These are phyloP conservation scores for Alternaria atra DNA, from an alignment of 2,329 filamentous ascomycete genomes.

Conservation along the genomic window DNA sequence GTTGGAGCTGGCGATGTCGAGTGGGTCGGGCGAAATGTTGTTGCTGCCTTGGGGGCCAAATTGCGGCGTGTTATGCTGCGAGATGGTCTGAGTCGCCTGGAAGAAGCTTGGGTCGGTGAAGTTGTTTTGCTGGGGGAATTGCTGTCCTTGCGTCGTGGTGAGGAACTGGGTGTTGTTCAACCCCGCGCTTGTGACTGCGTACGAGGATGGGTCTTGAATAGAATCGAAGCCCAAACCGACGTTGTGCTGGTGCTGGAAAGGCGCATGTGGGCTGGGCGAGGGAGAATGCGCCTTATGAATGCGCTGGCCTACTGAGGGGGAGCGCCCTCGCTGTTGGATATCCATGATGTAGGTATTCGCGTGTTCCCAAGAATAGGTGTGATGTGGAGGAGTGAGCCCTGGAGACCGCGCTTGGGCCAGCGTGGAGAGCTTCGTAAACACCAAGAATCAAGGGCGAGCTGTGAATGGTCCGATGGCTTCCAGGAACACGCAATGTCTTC, in stretches of 20 bases:
- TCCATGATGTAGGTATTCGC: constrained; percentile 59
- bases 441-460: constrained; percentile 19
- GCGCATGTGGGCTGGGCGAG: constrained; percentile 68
- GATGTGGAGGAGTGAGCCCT: constrained; percentile 23
- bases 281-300: constrained; percentile 74
- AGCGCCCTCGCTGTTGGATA: constrained; percentile 66
- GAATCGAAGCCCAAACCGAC: constrained; percentile 57
- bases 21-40: constrained; percentile 48
- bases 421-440: constrained; percentile 14
- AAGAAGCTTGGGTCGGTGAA: constrained; percentile 56
- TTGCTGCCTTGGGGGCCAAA: constrained; percentile 52
- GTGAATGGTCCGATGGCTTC: constrained; percentile 34
- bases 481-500: constrained; percentile 28
- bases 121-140: constrained; percentile 52
- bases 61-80: constrained; percentile 65
- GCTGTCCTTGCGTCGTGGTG: constrained; percentile 57
- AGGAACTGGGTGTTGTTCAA: constrained; percentile 52
- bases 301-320: constrained; percentile 66
- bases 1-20: constrained; percentile 43
- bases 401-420: constrained; percentile 32
- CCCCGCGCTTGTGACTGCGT: constrained; percentile 46
- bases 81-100: constrained; percentile 49
- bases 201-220: constrained; percentile 55
- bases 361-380: constrained; percentile 44
- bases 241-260: constrained; percentile 62